Conservation (phyloP, 345 rosid species). For the Cardamine occulta region DNA sequence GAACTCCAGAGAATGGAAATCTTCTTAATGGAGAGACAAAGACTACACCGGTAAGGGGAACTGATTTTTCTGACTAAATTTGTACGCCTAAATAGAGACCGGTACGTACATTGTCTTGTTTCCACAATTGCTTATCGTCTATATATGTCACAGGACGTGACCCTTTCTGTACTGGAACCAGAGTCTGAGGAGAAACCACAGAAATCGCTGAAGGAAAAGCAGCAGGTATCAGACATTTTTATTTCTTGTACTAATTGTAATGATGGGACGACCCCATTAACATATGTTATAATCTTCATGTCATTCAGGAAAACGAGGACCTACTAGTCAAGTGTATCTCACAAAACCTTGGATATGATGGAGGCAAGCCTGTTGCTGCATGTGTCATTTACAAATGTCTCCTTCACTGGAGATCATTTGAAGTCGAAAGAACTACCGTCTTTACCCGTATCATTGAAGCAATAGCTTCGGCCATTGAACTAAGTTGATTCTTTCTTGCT, state of each 20-base stretch:
- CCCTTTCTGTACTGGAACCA: too few species aligned
- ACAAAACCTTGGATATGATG: slow-evolving; percentile 90
- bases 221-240: too few species aligned
- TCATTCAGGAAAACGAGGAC: slow-evolving; percentile 87
- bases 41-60: slow-evolving; percentile 59
- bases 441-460: slow-evolving; percentile 95
- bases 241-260: too few species aligned
- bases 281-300: slow-evolving; percentile 15
- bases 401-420: slow-evolving; percentile 98
- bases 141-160: too few species aligned
- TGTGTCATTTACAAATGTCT: slow-evolving; percentile 92
- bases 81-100: too few species aligned
- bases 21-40: slow-evolving; percentile 70
- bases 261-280: too few species aligned
- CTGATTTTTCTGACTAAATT: not conserved
- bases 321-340: slow-evolving; percentile 85
- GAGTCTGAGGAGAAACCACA: too few species aligned
- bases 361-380: slow-evolving; percentile 91
- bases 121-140: too few species aligned
- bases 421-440: slow-evolving; percentile 91
- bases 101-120: too few species aligned
- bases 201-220: too few species aligned
- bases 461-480: slow-evolving; percentile 88
- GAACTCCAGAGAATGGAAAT: slow-evolving; percentile 86
- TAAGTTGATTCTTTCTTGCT: slow-evolving; percentile 39